phyloP scores from a whole-genome alignment of 192 early-diverging fungal species.

The Blastocladiella britannica region DNA sequence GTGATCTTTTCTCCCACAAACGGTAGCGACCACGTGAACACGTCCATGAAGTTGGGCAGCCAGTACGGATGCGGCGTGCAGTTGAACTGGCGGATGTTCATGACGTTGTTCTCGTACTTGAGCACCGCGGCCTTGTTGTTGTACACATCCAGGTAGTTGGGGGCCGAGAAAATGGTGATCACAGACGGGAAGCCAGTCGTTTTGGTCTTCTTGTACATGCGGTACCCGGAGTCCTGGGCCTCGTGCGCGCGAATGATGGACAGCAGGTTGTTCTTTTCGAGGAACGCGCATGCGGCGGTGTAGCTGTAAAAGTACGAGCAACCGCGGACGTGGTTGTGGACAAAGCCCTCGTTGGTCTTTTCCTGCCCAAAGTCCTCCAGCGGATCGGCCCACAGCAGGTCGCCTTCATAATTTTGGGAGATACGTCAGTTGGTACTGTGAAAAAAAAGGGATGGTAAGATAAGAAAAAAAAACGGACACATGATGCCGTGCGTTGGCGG shows the following conservation, averaged over 20 bases:
- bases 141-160: conserved; percentile 94
- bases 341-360: conserved; percentile 65
- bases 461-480: too few relatives aligned
- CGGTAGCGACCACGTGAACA: conserved; percentile 91
- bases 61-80: conserved; percentile 93
- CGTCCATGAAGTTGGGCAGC: conserved; percentile 98
- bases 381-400: conserved; percentile 87
- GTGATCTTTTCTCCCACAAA: conserved; percentile 98
- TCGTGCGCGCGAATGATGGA: conserved; percentile 95
- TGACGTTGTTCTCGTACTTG: conserved; percentile 97
- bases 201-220: conserved; percentile 89
- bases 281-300: conserved; percentile 73
- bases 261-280: conserved; percentile 81
- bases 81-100: conserved; percentile 96
- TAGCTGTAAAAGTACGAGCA: conserved; percentile 93
- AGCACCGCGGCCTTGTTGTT: conserved; percentile 97
- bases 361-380: conserved; percentile 94
- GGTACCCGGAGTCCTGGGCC: conserved; percentile 86
- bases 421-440: too few relatives aligned
- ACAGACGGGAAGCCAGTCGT: conserved; percentile 88
- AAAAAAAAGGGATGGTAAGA: too few relatives aligned
- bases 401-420: too few relatives aligned
- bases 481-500: conserved; percentile 84
- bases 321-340: conserved; percentile 82
- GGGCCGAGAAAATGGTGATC: conserved; percentile 94